Evolutionary conservation across 495 filamentous ascomycete species (phyloP).

Genomic region (Podospora didyma): DNA sequence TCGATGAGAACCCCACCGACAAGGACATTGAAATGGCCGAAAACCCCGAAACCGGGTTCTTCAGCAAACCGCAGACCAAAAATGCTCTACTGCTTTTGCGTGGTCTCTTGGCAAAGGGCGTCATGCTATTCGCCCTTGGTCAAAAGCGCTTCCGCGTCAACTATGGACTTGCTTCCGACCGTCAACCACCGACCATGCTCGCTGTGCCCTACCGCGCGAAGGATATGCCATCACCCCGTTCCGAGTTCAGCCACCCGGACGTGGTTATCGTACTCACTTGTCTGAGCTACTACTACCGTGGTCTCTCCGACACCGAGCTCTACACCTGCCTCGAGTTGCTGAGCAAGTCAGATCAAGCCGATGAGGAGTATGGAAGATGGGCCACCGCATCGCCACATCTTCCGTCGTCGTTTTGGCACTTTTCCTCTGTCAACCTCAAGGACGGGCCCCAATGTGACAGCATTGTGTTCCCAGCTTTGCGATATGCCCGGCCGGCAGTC

Average conservation of each 20-base stretch:
- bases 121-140: constrained; percentile 51
- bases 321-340: constrained; percentile 46
- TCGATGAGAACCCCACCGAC: constrained; percentile 20
- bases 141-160: constrained; percentile 66
- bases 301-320: constrained; percentile 53
- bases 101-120: constrained; percentile 55
- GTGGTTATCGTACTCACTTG: constrained; percentile 63
- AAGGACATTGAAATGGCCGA: constrained; percentile 33
- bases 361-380: constrained; percentile 53
- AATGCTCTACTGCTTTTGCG: constrained; percentile 52
- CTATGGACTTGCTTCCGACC: constrained; percentile 53
- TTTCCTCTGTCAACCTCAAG: constrained; percentile 57
- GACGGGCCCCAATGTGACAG: constrained; percentile 40
- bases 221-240: constrained; percentile 55
- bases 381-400: constrained; percentile 33
- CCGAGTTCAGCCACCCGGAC: constrained; percentile 75
- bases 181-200: constrained; percentile 43
- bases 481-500: constrained; percentile 47
- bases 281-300: constrained; percentile 65
- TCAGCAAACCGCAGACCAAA: constrained; percentile 25
- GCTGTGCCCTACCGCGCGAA: constrained; percentile 74
- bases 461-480: constrained; percentile 50
- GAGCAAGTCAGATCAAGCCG: constrained; percentile 50
- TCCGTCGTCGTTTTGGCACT: constrained; percentile 34
- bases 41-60: constrained; percentile 31